These are phyloP conservation scores for Cicer chorassanicum DNA, from an alignment of 306 rosid genomes.

Conservation along the genomic window DNA sequence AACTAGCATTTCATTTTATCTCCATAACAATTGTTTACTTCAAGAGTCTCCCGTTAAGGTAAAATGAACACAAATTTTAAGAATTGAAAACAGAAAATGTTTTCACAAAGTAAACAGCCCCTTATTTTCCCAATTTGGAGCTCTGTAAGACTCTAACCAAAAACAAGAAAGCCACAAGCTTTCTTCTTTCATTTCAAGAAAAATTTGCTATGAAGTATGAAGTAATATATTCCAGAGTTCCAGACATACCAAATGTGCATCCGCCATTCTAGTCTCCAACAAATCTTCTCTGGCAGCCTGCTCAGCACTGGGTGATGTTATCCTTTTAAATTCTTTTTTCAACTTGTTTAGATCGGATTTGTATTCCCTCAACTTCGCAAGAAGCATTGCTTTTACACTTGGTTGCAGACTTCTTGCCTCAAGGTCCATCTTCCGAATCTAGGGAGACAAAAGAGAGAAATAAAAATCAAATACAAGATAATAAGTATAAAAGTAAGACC, in stretches of 20 bases:
- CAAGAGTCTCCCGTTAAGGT: too few relatives aligned
- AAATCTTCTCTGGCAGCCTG: constrained; percentile 79
- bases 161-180: constrained; percentile 21
- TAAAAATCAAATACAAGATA: constrained; percentile 22
- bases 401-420: constrained; percentile 93
- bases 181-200: constrained; percentile 17
- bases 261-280: constrained; percentile 71
- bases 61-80: too few relatives aligned
- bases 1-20: too few relatives aligned
- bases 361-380: constrained; percentile 87
- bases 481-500: constrained; percentile 5
- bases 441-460: neutral
- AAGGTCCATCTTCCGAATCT: constrained; percentile 94
- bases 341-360: constrained; percentile 79
- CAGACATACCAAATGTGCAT: constrained; percentile 63
- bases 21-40: too few relatives aligned
- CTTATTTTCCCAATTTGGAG: neutral
- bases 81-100: too few relatives aligned
- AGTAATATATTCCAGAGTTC: constrained; percentile 23
- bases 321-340: constrained; percentile 80
- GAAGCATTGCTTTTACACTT: constrained; percentile 74
- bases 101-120: too few relatives aligned
- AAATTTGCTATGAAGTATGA: constrained; percentile 38
- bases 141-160: constrained; percentile 33
- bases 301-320: constrained; percentile 72